These are phyloP conservation scores for Papiliotrema terrestris DNA, from an alignment of 1,284 basidiomycete species.

Conservation along the genomic window DNA sequence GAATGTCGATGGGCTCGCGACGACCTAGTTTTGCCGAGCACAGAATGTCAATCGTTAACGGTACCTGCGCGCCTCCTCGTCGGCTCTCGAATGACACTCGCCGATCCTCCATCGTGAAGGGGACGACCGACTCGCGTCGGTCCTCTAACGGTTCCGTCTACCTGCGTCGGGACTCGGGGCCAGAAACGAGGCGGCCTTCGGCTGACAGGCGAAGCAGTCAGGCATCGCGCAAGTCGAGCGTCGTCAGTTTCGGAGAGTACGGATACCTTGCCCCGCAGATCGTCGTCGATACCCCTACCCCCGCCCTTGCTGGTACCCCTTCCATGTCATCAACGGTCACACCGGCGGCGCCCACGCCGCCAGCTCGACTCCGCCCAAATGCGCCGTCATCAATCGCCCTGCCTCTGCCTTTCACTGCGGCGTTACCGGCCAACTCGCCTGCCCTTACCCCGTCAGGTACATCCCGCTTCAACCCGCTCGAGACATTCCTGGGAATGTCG, in stretches of 20 bases:
- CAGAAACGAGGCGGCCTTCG: not conserved
- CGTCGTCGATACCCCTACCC: conserved; percentile 18
- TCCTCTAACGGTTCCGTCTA: not conserved
- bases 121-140: not conserved
- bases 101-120: not conserved
- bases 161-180: not conserved
- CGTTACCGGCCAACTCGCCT: conserved; percentile 6
- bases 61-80: not conserved
- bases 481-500: conserved; percentile 23
- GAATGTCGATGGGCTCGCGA: conserved; percentile 7
- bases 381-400: conserved; percentile 20
- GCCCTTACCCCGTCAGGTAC: conserved; percentile 10
- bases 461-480: conserved; percentile 26
- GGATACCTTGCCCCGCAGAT: conserved; percentile 35
- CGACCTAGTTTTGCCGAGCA: conserved; percentile 9
- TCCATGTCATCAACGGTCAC: not conserved
- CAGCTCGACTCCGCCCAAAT: conserved; percentile 7
- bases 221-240: conserved; percentile 18
- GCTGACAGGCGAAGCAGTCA: not conserved
- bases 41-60: conserved; percentile 16
- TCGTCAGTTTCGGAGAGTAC: conserved; percentile 32
- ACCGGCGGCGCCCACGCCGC: not conserved
- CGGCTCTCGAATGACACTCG: not conserved
- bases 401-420: conserved; percentile 5
- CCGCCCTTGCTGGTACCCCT: not conserved